A percentile compares a stretch with the other conserved stretches of the same genome.
Conservation (phyloP, 805 yeast species). For the Nakazawaea sp. region DNA sequence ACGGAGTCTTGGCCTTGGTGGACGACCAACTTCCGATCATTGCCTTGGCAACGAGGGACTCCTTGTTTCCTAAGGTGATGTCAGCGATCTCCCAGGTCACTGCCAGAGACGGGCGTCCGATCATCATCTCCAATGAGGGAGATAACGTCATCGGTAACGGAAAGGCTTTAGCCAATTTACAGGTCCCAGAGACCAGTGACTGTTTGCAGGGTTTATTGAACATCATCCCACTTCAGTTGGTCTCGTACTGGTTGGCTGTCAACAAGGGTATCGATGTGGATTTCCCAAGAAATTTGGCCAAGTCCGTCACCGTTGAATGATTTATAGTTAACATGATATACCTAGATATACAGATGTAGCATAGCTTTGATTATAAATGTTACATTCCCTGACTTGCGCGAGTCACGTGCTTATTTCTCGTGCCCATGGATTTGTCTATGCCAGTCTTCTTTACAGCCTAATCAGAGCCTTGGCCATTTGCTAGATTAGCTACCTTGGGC, state of each 20-base stretch:
- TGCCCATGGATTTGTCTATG: too few relatives aligned
- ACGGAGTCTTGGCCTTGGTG: slow-evolving; percentile 94
- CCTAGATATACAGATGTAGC: too few relatives aligned
- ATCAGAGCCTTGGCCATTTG: too few relatives aligned
- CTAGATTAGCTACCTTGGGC: too few relatives aligned
- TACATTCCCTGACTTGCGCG: too few relatives aligned
- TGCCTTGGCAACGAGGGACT: slow-evolving; percentile 94
- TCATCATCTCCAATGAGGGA: slow-evolving; percentile 80
- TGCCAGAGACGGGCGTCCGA: slow-evolving; percentile 97
- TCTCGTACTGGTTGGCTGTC: slow-evolving; percentile 95
- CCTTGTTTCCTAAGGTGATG: slow-evolving; percentile 92
- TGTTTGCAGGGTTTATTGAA: slow-evolving; percentile 95
- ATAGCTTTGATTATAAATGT: too few relatives aligned
- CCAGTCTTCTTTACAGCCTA: too few relatives aligned
- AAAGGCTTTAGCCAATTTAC: slow-evolving; percentile 62
- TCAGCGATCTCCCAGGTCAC: slow-evolving; percentile 94
- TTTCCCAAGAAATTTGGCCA: slow-evolving; percentile 97
- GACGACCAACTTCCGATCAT: slow-evolving; percentile 92
- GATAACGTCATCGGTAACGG: slow-evolving; percentile 55
- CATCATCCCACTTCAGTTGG: slow-evolving; percentile 90
- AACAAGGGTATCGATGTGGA: slow-evolving; percentile 95
- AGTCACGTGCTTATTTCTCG: too few relatives aligned
- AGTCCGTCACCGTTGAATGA: slow-evolving; percentile 97
- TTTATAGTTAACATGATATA: too few relatives aligned
- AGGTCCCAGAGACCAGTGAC: slow-evolving; percentile 93